A percentile compares a stretch with the other conserved stretches of the same genome.
Conservation (phyloP, 306 rosid species). For the Malus sieversii region DNA sequence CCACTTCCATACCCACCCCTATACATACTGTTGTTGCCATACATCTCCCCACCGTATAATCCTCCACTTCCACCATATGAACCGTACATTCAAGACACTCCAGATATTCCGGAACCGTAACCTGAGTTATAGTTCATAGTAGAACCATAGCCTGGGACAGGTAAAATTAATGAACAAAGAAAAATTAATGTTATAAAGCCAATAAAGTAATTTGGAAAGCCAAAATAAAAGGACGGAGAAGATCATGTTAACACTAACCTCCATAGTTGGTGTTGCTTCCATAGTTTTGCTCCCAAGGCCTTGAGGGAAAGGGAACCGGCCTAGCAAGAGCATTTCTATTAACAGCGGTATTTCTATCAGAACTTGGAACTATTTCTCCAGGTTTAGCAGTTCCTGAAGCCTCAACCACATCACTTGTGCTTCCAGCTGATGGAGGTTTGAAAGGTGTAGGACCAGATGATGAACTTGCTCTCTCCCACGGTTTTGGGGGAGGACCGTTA, state of each 20-base stretch:
- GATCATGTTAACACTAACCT: conserved; percentile 28
- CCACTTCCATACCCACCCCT: conserved; percentile 60
- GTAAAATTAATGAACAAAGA: not conserved
- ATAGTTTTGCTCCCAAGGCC: conserved; percentile 94
- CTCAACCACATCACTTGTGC: conserved; percentile 87
- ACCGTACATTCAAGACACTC: conserved; percentile 50
- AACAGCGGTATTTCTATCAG: conserved; percentile 38
- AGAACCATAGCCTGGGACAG: conserved; percentile 52
- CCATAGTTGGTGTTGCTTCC: conserved; percentile 53
- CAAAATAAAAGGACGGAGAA: not conserved
- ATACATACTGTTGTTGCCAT: conserved; percentile 69
- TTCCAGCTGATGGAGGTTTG: conserved; percentile 76
- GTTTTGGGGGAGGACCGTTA: conserved; percentile 75
- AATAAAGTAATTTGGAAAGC: not conserved
- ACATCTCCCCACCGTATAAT: conserved; percentile 76
- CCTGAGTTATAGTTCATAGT: conserved; percentile 58
- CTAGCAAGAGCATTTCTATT: conserved; percentile 58
- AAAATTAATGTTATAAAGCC: not conserved
- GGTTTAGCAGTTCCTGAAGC: conserved; percentile 94
- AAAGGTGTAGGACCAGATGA: conserved; percentile 87
- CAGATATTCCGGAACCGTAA: conserved; percentile 62
- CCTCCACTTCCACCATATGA: conserved; percentile 40
- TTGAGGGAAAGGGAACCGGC: conserved; percentile 55
- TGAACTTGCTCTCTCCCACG: conserved; percentile 84
- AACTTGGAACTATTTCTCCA: conserved; percentile 76